Evolutionary conservation across 148 eudicot genomes (phyloP).

Genomic region (Fagopyrum homotropicum): DNA sequence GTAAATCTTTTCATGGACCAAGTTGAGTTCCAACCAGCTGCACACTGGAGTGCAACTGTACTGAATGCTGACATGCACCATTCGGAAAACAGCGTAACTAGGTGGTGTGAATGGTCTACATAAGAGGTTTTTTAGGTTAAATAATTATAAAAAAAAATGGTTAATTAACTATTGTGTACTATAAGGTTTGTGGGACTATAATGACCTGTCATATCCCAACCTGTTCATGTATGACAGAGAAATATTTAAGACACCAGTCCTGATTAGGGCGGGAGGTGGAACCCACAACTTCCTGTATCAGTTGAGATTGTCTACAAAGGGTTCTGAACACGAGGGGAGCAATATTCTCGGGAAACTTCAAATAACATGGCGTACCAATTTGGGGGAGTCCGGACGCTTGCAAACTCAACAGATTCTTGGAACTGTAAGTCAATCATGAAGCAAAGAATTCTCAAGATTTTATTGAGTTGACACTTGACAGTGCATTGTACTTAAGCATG

Average conservation of each 20-base stretch:
- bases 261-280: slow-evolving; percentile 91
- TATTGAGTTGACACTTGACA: slow-evolving; percentile 2
- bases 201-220: background rate
- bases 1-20: slow-evolving; percentile 92
- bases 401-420: slow-evolving; percentile 98
- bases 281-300: slow-evolving; percentile 79
- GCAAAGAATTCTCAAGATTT: background rate
- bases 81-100: slow-evolving; percentile 32
- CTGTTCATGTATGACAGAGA: slow-evolving; percentile 37
- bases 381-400: slow-evolving; percentile 99
- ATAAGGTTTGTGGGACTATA: background rate
- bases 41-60: slow-evolving; percentile 70
- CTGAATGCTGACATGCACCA: slow-evolving; percentile 54
- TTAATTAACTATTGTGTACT: background rate
- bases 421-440: slow-evolving; percentile 50
- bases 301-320: slow-evolving; percentile 56
- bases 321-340: slow-evolving; percentile 65
- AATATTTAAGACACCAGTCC: slow-evolving; percentile 65
- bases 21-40: slow-evolving; percentile 98
- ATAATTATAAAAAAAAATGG: background rate
- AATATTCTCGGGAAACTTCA: slow-evolving; percentile 93
- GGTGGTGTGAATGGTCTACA: slow-evolving; percentile 32
- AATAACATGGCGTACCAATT: slow-evolving; percentile 97
- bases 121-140: slow-evolving; percentile 4
- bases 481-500: background rate